These are phyloP conservation scores for Xylaria arbuscula DNA, from an alignment of 2,329 filamentous ascomycete genomes.

Conservation along the genomic window DNA sequence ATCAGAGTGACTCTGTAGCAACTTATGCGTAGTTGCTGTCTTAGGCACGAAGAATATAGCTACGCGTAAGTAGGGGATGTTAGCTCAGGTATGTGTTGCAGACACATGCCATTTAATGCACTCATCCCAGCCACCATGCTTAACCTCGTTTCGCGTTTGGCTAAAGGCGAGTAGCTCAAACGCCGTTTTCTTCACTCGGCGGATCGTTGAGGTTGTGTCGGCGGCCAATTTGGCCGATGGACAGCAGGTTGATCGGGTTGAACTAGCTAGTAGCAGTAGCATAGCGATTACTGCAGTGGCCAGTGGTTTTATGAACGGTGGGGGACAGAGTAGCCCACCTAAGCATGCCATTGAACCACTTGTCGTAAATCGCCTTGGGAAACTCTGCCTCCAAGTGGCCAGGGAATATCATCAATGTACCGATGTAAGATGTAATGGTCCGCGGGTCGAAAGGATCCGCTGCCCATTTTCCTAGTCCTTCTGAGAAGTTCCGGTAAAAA, in stretches of 20 bases:
- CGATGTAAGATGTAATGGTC: too few species aligned
- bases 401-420: too few species aligned
- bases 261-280: neutral
- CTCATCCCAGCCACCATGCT: neutral
- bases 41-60: too few species aligned
- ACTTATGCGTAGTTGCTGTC: neutral
- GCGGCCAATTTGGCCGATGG: constrained; percentile 27
- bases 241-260: neutral
- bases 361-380: too few species aligned
- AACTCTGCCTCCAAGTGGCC: too few species aligned
- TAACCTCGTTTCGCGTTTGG: neutral
- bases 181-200: neutral
- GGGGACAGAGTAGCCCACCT: too few species aligned
- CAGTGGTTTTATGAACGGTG: neutral
- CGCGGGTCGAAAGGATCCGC: too few species aligned
- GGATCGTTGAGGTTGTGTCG: neutral
- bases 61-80: too few species aligned
- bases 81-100: too few species aligned
- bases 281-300: neutral
- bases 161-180: neutral
- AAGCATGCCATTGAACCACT: too few species aligned
- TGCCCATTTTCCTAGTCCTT: too few species aligned
- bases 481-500: too few species aligned
- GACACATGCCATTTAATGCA: neutral
- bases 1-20: neutral